Base-by-base conservation (phyloP, 1,284 basidiomycete species). In the Meripilus lineatus region DNA sequence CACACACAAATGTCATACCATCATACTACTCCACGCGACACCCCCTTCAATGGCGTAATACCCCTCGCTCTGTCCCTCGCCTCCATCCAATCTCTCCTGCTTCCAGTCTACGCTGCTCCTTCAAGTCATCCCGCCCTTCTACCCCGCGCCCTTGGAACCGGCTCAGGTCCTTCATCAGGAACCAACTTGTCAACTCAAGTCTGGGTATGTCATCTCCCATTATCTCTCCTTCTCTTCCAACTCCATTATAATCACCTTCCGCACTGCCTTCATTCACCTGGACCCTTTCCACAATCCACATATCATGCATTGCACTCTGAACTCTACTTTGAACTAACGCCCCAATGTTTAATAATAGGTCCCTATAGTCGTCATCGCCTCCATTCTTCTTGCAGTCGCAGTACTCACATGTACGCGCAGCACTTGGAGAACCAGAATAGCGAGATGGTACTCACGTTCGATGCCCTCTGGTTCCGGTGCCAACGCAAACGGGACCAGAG, bases 331-430 rank as follows among this genome's bases (percentile, higher is more conserved):
- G 15, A 14, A 7, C 15, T 14, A 4, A 5, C 13, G 5, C 7
- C 21, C 5, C 18, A 32, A 28, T 41, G 14, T 39, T 25, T 3
- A 39, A 33, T 5, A 5, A 6, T 26, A 63, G 62, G 56, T 58
- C 8, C 62, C 63, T 15, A 49, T 64, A 33, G 52, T 60, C 36
- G 50, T 58, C 13, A 51, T 64, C 32, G 56, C 45, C 18, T 42
- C 51, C 6, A 28, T 60, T 13, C 37, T 61, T 33, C 43, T 58
- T 24, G 26, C 57, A 8, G 47, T 48, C n/a, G 40, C 47, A 5
- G 18, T 54, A 43, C 33, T 55, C 37, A 49, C 51, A 13, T 52
- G 54, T 39, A 22, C 38, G 8, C 49, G 48, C 17, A 47, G 51
- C 20, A 45, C 50, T 25, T 43, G 56, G 40, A 48, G 53, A 17